These are phyloP conservation scores for Dactylellina leptospora DNA, from an alignment of 2,329 filamentous ascomycete species.

Conservation along the genomic window DNA sequence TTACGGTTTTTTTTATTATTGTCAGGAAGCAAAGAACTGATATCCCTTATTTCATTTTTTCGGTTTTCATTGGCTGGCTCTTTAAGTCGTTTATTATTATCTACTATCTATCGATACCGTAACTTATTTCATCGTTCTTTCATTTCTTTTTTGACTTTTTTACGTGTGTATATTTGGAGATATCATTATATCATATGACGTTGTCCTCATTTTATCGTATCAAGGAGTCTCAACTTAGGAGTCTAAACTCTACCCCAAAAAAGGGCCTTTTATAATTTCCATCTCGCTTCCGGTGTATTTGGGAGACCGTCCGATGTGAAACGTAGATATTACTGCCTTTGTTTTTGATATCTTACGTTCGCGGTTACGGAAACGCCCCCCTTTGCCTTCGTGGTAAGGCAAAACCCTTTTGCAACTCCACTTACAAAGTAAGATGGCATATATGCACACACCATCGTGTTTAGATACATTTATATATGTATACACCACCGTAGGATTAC, in stretches of 20 bases:
- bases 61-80: constrained; percentile 2
- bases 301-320: constrained; percentile 19
- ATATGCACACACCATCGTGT: too few relatives aligned
- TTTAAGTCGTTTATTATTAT: too few relatives aligned
- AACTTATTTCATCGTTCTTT: constrained; percentile 8
- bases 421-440: too few relatives aligned
- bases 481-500: too few relatives aligned
- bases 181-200: constrained; percentile 32
- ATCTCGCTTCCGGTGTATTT: not conserved
- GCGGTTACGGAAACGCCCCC: constrained; percentile 24
- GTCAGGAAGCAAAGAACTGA: constrained; percentile 1
- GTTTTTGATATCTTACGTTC: constrained; percentile 24
- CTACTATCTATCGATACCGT: too few relatives aligned
- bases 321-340: constrained; percentile 25
- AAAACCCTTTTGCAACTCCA: too few relatives aligned
- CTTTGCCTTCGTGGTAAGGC: too few relatives aligned
- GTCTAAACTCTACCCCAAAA: not conserved
- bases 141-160: not conserved
- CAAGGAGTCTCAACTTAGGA: constrained; percentile 10
- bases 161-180: not conserved
- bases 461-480: too few relatives aligned
- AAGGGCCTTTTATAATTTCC: not conserved
- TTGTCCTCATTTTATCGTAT: constrained; percentile 51
- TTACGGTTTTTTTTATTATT: too few relatives aligned
- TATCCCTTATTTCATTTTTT: constrained; percentile 2